These are phyloP conservation scores for Pseudocercospora cruenta DNA, from an alignment of 2,329 filamentous ascomycete species.

Conservation along the genomic window DNA sequence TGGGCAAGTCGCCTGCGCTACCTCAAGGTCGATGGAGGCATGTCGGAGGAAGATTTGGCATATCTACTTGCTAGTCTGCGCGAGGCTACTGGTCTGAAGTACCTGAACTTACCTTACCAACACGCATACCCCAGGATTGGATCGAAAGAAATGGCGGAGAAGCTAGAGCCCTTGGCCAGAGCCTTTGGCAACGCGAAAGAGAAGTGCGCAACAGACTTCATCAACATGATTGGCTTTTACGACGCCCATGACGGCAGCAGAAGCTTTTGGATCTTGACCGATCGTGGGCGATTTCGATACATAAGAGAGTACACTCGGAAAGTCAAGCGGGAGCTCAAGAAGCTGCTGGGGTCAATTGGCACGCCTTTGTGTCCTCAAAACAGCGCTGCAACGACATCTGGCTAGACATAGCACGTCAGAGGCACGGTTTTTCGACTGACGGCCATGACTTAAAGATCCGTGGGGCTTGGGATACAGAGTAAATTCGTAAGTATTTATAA, in stretches of 20 bases:
- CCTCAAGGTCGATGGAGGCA: not conserved
- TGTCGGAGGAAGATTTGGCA: not conserved
- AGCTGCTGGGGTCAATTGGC: not conserved
- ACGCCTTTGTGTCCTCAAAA: not conserved
- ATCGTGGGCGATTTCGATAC: not conserved
- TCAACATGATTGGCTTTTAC: not conserved
- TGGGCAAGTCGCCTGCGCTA: not conserved
- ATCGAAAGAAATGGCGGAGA: not conserved
- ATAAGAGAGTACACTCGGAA: not conserved
- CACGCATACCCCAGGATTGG: not conserved
- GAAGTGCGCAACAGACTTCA: not conserved
- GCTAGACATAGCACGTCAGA: not conserved
- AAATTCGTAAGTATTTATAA: not conserved
- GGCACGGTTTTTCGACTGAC: not conserved
- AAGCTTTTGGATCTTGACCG: not conserved
- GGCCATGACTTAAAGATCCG: not conserved
- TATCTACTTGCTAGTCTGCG: not conserved
- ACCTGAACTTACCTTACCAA: not conserved
- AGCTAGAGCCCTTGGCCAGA: not conserved
- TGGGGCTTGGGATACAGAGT: not conserved
- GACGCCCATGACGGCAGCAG: not conserved
- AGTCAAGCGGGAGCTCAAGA: not conserved
- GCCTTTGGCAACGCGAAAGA: not conserved
- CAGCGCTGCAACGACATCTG: not conserved
- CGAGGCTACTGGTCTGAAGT: not conserved